Evolutionary conservation across 1,139 yeast species (phyloP).

Genomic region (Candida buenavistaensis): DNA sequence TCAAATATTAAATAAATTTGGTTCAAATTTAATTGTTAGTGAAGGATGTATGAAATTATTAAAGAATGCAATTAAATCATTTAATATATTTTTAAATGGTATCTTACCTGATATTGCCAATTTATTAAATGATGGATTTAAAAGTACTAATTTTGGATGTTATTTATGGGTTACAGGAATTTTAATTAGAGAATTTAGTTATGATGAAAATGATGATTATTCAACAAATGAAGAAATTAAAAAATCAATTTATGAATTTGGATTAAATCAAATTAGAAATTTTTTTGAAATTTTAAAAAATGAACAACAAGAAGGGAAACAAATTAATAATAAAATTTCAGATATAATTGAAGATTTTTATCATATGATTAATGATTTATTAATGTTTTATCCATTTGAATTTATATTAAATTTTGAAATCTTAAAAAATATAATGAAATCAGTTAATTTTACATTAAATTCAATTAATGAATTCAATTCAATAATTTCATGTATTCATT

Average conservation of each 20-base stretch:
- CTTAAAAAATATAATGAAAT: constrained; percentile 57
- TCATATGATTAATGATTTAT: constrained; percentile 76
- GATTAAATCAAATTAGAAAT: constrained; percentile 43
- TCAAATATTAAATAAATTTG: constrained; percentile 51
- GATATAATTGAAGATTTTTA: constrained; percentile 88
- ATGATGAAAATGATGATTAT: constrained; percentile 56
- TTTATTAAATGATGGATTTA: constrained; percentile 66
- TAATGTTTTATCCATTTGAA: constrained; percentile 75
- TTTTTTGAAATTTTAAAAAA: constrained; percentile 37
- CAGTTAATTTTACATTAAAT: constrained; percentile 56
- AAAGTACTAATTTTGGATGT: constrained; percentile 71
- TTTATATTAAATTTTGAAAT: constrained; percentile 58
- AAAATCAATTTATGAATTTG: constrained; percentile 48
- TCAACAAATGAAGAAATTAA: constrained; percentile 38
- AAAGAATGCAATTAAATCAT: constrained; percentile 66
- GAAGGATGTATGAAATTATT: constrained; percentile 75
- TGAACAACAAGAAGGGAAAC: constrained; percentile 25
- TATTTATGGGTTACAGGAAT: constrained; percentile 91
- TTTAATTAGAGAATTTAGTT: constrained; percentile 75
- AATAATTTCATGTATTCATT: constrained; percentile 68
- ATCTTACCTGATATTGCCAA: constrained; percentile 65
- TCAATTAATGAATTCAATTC: constrained; percentile 71
- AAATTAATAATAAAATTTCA: constrained; percentile 57
- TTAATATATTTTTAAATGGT: constrained; percentile 61
- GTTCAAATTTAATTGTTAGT: constrained; percentile 58